Evolutionary conservation across 2,329 filamentous ascomycete genomes (phyloP), one percentile per base, ranked within the genome.

Genomic region (Coniella vitis): DNA sequence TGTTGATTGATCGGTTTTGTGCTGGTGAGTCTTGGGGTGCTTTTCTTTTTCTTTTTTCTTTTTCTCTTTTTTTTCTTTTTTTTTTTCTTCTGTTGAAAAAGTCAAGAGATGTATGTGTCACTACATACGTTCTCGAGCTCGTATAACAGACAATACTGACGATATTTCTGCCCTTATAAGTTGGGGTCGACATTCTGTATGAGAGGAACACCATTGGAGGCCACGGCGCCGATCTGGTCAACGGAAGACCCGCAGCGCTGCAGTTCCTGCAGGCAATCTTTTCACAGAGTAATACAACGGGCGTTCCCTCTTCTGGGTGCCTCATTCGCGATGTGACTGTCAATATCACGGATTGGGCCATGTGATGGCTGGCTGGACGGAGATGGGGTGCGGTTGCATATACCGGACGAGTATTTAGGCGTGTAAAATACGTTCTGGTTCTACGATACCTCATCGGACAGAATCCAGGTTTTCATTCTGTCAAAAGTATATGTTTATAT

Each of bases 131-230:
- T n/a, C n/a, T n/a, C n/a, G n/a, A n/a, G n/a, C n/a, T n/a, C n/a
- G n/a, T n/a, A n/a, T n/a, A n/a, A n/a, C n/a, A n/a, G 14, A 3
- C 16, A n/a, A 7, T 36, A 21, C 37, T 44, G 8, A 47, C 34
- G 36, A 21, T 10, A 14, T n/a, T n/a, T 4, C 14, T 14, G 4
- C 4, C 20, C n/a, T n/a, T n/a, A n/a, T n/a, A n/a, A 53, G 51
- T 53, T 4, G 69, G 69, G 3, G 69, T 63, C 0, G 65, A 65
- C 3, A 66, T 77, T 7, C 58, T 63, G 2, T 76, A 73, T 48
- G 62, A 70, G 43, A 62, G 71, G 4, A 74, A 76, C 51, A 63
- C 60, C 2, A 56, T 68, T 7, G 71, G 72, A 0, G 64, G 63
- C 1, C 74, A 77, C 52, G 55, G 56, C 2, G 54, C 62, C 3